A percentile compares a stretch with the other conserved stretches of the same genome.
These are phyloP conservation scores for Byssothecium circinans DNA, from an alignment of 2,329 filamentous ascomycete species.

Conservation along the genomic window DNA sequence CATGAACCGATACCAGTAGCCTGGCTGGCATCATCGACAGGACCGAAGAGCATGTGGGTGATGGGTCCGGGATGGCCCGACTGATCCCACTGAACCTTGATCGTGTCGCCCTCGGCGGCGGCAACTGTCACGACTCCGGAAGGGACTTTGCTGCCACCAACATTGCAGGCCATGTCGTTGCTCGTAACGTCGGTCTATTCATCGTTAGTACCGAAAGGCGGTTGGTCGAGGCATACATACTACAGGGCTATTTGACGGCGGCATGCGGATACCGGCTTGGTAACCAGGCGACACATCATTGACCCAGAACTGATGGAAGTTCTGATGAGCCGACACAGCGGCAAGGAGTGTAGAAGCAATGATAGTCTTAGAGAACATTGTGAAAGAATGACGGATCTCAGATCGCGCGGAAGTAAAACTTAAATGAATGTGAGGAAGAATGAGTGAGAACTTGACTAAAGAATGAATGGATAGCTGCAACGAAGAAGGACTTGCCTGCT, in stretches of 20 bases:
- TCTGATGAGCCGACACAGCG: slow-evolving; percentile 37
- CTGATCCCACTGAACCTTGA: slow-evolving; percentile 37
- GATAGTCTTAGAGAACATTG: slow-evolving; percentile 37
- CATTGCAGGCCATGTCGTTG: slow-evolving; percentile 40
- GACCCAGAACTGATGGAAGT: slow-evolving; percentile 36
- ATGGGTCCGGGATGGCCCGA: slow-evolving; percentile 41
- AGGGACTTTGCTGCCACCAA: slow-evolving; percentile 30
- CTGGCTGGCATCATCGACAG: slow-evolving; percentile 58
- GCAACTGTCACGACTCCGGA: slow-evolving; percentile 31
- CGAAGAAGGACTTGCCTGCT: slow-evolving; percentile 1
- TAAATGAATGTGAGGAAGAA: slow-evolving; percentile 3
- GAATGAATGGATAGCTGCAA: neutral
- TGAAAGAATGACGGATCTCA: slow-evolving; percentile 16
- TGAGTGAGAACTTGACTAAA: neutral
- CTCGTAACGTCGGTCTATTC: slow-evolving; percentile 29
- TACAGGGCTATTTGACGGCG: slow-evolving; percentile 37
- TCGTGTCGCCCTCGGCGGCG: slow-evolving; percentile 32
- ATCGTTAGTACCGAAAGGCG: neutral
- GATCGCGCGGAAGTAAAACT: slow-evolving; percentile 7
- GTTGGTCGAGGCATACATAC: neutral
- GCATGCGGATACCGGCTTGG: slow-evolving; percentile 40
- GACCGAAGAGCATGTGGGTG: slow-evolving; percentile 39
- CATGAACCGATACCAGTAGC: slow-evolving; percentile 37
- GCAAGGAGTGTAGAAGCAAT: slow-evolving; percentile 28
- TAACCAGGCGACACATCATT: slow-evolving; percentile 33